phyloP scores from a whole-genome alignment of 805 yeast species.

The Metschnikowia rubicola region DNA sequence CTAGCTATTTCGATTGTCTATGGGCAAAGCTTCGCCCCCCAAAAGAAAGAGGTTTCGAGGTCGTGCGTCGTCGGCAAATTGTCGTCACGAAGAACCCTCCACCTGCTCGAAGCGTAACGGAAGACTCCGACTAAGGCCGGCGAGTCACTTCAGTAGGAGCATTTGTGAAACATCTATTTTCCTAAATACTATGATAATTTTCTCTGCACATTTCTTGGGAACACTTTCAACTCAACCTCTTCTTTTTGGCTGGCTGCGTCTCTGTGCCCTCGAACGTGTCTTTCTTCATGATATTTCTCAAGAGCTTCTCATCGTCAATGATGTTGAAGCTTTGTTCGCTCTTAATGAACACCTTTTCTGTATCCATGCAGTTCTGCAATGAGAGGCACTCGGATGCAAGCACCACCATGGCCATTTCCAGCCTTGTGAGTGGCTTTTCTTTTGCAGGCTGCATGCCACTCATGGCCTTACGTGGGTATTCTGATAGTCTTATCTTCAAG shows the following conservation, averaged over 20 bases:
- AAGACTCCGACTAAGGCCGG: not conserved
- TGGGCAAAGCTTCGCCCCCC: slow-evolving; percentile 1
- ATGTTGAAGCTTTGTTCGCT: slow-evolving; percentile 31
- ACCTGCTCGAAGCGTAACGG: not conserved
- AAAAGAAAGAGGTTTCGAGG: slow-evolving; percentile 27
- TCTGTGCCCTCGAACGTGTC: slow-evolving; percentile 16
- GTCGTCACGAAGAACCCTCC: slow-evolving; percentile 19
- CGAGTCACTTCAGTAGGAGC: not conserved
- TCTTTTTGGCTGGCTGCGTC: slow-evolving; percentile 21
- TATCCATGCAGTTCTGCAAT: slow-evolving; percentile 38
- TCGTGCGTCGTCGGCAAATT: slow-evolving; percentile 33
- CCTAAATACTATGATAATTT: too few relatives aligned
- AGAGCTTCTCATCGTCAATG: slow-evolving; percentile 57
- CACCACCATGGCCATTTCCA: slow-evolving; percentile 52
- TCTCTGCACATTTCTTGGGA: not conserved
- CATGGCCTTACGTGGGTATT: slow-evolving; percentile 45
- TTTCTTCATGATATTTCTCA: slow-evolving; percentile 58
- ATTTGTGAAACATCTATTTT: not conserved
- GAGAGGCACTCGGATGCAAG: slow-evolving; percentile 54
- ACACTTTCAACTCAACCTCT: slow-evolving; percentile 16
- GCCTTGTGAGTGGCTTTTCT: slow-evolving; percentile 15
- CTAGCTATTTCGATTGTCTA: not conserved
- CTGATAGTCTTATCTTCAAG: slow-evolving; percentile 32
- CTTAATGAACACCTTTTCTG: slow-evolving; percentile 23
- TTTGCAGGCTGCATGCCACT: not conserved